Evolutionary conservation across 768 basidiomycete genomes (phyloP), one percentile per base, ranked within the genome.

Genomic region (Tulasnella sp.): DNA sequence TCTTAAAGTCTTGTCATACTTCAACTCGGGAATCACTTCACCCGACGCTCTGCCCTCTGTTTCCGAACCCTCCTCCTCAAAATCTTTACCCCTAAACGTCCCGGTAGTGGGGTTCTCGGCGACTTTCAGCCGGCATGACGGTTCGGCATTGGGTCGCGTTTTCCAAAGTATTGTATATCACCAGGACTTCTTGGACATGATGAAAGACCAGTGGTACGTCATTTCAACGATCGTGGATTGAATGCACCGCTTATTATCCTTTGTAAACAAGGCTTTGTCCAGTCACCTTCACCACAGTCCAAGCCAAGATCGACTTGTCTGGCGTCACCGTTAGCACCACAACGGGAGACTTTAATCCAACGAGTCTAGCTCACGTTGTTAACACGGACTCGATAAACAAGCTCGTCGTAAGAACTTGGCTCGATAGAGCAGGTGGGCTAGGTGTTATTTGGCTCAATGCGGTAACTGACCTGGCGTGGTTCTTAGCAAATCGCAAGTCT

Each of bases 51-150:
- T 91, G 81, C 73, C 75, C 7, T 54, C 78, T 81, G n/a, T 81
- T 85, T 64, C 85, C 85, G 34, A 76, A 76, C 64, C 82, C 84
- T 49, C 81, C 82, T 15, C 85, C 89, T 80, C 84, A 84, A 58
- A 15, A 40, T 25, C 36, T 25, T 31, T 19, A 12, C 37, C 37
- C 36, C 29, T 67, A 3, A 29, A 22, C 22, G 88, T 96, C 36
- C 94, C 96, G 2, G 90, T 97, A 71, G 86, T 99, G 67, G 97
- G 96, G 0, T 97, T 99, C 81, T 95, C 94, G 74, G 97, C 97
- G 1, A 99, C 97, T 0, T 97, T 97, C 84, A 91, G 90, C 79
- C 88, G 97, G 37, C 93, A 96, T 79, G 97, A 99, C 79, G 93
- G 94, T 5, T 85, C 96, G 1, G 93, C 95, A 1, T 87, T 99